Evolutionary conservation across 2,329 filamentous ascomycete genomes (phyloP), one percentile per base, ranked within the genome.

Genomic region (Curvularia sp.): DNA sequence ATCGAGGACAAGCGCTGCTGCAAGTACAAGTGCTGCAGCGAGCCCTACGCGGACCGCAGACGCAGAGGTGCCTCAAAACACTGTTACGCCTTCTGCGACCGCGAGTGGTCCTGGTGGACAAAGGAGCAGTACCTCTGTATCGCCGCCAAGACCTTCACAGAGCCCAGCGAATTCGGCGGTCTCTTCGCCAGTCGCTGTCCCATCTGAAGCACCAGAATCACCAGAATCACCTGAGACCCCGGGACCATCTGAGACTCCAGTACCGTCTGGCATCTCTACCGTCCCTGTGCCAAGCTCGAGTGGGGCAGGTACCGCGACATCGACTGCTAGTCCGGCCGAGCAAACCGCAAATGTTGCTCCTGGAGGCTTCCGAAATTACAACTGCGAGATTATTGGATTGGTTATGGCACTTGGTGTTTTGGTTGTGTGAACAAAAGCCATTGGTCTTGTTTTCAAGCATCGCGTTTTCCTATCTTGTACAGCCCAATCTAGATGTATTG

Each of bases 271-370:
- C 39, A 49, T 42, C 3, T 51, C 60, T 24, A 60, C 51, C 12
- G 51, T 58, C 10, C 22, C 53, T 15, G 48, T 61, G 7, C 51
- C 53, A 0, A 62, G 43, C 22, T 39, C 26, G 18, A 41, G 47
- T 50, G 48, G 28, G 31, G 47, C 54, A 12, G 52, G 38, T 24
- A 46, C 33, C 28, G 46, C 46, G 10, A 61, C 60, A 2, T 52
- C 50, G 13, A 64, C 55, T 42, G 41, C 58, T 28, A 48, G 44
- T 10, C 53, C 26, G 1, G 42, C 49, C 5, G 49, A 66, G 55
- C 62, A 67, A 50, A 67, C 60, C 15, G 30, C 49, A 7, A 70
- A 65, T 57, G 58, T 56, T 46, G 67, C 58, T 4, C 10, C 53
- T 5, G 22, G 31, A 39, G 35, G 18, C 5, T 20, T 39, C n/a